phyloP scores from a whole-genome alignment of 352 stramenopile species.

The Globisporangium orthogonon region DNA sequence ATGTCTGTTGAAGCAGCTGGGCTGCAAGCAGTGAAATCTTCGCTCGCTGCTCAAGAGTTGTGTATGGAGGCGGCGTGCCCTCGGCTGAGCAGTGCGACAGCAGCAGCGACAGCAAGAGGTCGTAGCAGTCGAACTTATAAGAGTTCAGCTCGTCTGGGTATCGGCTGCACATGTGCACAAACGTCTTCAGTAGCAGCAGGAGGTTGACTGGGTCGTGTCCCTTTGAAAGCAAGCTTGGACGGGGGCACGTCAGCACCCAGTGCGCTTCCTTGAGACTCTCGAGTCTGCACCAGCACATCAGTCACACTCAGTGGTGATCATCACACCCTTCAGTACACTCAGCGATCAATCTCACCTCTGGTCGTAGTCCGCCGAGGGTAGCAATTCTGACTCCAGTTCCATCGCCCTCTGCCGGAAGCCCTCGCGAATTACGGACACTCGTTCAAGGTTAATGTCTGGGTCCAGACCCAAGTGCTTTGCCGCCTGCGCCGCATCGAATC shows the following conservation, averaged over 20 bases:
- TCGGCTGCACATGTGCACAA: constrained; percentile 61
- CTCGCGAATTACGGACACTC: constrained; percentile 28
- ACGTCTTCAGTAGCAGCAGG: constrained; percentile 51
- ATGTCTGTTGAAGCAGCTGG: constrained; percentile 64
- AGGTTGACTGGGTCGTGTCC: constrained; percentile 73
- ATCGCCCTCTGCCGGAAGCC: constrained; percentile 52
- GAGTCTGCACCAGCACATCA: constrained; percentile 18
- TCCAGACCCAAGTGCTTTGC: constrained; percentile 28
- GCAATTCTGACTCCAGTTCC: constrained; percentile 22
- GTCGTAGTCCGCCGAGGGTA: constrained; percentile 22
- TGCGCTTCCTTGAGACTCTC: constrained; percentile 53
- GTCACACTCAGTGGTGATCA: neutral
- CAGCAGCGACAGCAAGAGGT: constrained; percentile 55
- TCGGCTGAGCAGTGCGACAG: constrained; percentile 51
- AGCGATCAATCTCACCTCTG: constrained; percentile 27
- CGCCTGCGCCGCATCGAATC: constrained; percentile 33
- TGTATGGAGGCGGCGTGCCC: constrained; percentile 28
- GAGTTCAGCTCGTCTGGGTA: constrained; percentile 41
- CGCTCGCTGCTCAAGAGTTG: constrained; percentile 31
- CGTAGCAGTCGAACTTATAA: constrained; percentile 68
- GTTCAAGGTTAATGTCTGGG: constrained; percentile 5
- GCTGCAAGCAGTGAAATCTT: constrained; percentile 57
- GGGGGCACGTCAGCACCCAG: constrained; percentile 55
- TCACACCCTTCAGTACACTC: neutral
- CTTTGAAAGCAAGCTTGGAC: constrained; percentile 52